Evolutionary conservation across 345 rosid species (phyloP).

Genomic region (Citrus maxima): DNA sequence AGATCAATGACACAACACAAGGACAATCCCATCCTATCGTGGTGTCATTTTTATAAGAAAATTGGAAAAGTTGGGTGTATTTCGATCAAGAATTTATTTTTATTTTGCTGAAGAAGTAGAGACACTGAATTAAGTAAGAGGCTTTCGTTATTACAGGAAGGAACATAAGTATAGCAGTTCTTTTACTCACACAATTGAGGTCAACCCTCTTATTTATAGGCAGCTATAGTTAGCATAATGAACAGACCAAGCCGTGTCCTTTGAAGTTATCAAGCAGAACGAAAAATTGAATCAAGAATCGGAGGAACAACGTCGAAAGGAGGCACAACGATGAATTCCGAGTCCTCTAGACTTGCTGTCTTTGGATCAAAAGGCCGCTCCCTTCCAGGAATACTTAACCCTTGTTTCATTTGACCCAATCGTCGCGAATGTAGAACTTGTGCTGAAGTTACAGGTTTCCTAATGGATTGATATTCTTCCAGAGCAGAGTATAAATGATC

Average conservation of each 20-base stretch:
- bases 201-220: background rate
- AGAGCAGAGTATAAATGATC: conserved; percentile 47
- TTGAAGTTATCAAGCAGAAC: background rate
- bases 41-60: too few relatives aligned
- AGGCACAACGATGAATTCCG: conserved; percentile 47
- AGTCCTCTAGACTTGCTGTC: conserved; percentile 27
- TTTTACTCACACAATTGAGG: background rate
- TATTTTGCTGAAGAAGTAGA: too few relatives aligned
- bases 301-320: conserved; percentile 39
- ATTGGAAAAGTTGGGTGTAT: too few relatives aligned
- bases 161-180: background rate
- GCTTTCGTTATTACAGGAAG: background rate
- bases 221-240: background rate
- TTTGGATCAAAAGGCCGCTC: conserved; percentile 28
- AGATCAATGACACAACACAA: background rate
- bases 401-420: conserved; percentile 64
- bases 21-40: too few relatives aligned
- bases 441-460: conserved; percentile 49
- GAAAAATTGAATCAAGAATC: conserved; percentile 15
- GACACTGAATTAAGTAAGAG: background rate
- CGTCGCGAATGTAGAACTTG: conserved; percentile 60
- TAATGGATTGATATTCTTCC: conserved; percentile 54
- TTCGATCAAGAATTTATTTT: background rate
- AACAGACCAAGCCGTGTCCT: background rate
- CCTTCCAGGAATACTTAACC: conserved; percentile 33